Conservation (phyloP, 148 eudicot genomes). For the Beta vulgaris region DNA sequence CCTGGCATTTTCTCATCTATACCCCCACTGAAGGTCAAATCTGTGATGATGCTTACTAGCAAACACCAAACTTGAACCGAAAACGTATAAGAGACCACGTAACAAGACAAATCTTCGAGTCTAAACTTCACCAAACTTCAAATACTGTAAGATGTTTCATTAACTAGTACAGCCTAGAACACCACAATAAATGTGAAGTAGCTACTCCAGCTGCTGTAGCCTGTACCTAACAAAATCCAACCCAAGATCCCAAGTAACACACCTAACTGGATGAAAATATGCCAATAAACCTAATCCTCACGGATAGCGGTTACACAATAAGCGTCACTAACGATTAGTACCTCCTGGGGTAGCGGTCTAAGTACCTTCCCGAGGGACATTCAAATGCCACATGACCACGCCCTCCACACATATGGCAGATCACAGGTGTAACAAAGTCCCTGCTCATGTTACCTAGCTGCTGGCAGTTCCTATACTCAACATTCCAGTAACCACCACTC, state of each 20-base stretch:
- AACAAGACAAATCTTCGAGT: neutral
- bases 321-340: neutral
- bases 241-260: neutral
- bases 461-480: slow-evolving; percentile 42
- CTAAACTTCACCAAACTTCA: neutral
- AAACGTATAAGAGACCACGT: neutral
- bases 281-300: neutral
- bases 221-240: neutral
- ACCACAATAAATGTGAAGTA: neutral
- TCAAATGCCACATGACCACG: slow-evolving; percentile 43
- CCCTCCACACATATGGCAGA: slow-evolving; percentile 53
- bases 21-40: too few relatives aligned
- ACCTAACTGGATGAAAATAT: neutral
- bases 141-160: neutral
- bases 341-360: slow-evolving; percentile 33
- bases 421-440: slow-evolving; percentile 41
- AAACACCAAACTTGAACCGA: neutral
- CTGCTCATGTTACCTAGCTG: slow-evolving; percentile 45
- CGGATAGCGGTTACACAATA: neutral
- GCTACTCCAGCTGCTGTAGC: neutral
- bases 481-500: slow-evolving; percentile 35
- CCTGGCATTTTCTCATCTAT: too few relatives aligned
- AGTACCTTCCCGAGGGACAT: slow-evolving; percentile 43
- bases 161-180: neutral
- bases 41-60: neutral